Evolutionary conservation across 305 asterid species (phyloP), one percentile per base, ranked within the genome.

Genomic region (Caryopteris hybrid): DNA sequence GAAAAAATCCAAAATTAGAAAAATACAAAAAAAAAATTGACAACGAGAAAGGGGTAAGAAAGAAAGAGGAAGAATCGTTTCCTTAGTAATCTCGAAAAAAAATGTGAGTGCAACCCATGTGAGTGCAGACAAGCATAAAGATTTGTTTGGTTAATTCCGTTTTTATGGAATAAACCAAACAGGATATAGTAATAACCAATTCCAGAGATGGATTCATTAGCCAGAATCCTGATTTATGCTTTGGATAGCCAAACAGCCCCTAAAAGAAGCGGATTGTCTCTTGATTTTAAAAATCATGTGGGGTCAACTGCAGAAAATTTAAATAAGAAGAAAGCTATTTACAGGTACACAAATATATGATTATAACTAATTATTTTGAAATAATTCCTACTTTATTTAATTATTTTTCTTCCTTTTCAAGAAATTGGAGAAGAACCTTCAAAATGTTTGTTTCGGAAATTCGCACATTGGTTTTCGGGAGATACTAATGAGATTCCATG

Each of bases 401-500:
- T n/a, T n/a, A n/a, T n/a, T n/a, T n/a, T n/a, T n/a, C n/a, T n/a
- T n/a, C 13, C 66, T 41, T 64, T 68, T 17, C 8, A 21, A 38
- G 1, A 39, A 50, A 36, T 61, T 22, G 67, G 11, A 67, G 41
- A 61, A 56, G 73, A 78, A 58, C 47, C 59, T 74, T 63, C 80
- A 33, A n/a, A 51, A 55, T 21, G 64, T 18, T 56, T 10, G 14
- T 58, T 68, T 46, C 13, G 76, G 76, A 69, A 74, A 69, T 51
- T 34, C 45, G 71, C 65, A 61, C 56, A 48, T 60, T 29, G 60
- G 52, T n/a, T 61, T 61, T 67, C 43, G 9, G 9, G 8, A 67
- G 80, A 71, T 71, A 57, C 78, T 66, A 33, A 3, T 7, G 33
- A 74, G 79, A 74, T 78, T 78, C 83, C 75, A 70, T 62, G 38